Evolutionary conservation across 2,329 filamentous ascomycete species (phyloP).

Genomic region (Beauveria medogensis): DNA sequence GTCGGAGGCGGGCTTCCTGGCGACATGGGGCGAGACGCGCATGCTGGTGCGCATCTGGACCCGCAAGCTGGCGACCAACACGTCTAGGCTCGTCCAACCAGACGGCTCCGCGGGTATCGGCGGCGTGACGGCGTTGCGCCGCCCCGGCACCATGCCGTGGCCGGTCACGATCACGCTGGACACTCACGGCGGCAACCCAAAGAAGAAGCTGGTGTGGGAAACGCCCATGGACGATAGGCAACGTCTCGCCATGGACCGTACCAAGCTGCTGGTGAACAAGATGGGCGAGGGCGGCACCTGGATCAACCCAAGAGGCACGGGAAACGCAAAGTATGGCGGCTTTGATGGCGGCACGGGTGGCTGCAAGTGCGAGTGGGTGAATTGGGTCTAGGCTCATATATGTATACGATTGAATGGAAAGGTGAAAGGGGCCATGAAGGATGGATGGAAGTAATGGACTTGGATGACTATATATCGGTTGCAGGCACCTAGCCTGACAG

Average conservation of each 20-base stretch:
- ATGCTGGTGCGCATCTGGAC: conserved; percentile 62
- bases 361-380: conserved; percentile 54
- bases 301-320: conserved; percentile 41
- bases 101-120: conserved; percentile 20
- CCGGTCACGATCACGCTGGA: conserved; percentile 54
- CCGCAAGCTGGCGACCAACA: conserved; percentile 34
- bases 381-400: conserved; percentile 29
- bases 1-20: conserved; percentile 45
- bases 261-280: conserved; percentile 39
- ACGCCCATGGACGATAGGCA: conserved; percentile 41
- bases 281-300: conserved; percentile 42
- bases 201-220: conserved; percentile 46
- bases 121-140: conserved; percentile 22
- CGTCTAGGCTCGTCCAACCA: conserved; percentile 30
- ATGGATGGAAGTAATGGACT: neutral
- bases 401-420: neutral
- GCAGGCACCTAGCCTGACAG: neutral
- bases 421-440: neutral
- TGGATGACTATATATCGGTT: neutral
- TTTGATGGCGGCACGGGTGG: conserved; percentile 57
- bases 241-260: conserved; percentile 34
- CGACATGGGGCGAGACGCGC: conserved; percentile 52
- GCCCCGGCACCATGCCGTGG: conserved; percentile 55
- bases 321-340: conserved; percentile 44
- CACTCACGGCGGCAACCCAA: conserved; percentile 50